A percentile compares a stretch with the other conserved stretches of the same genome.
Evolutionary conservation across 768 basidiomycete genomes (phyloP).

Genomic region (Agrocybe pediades): DNA sequence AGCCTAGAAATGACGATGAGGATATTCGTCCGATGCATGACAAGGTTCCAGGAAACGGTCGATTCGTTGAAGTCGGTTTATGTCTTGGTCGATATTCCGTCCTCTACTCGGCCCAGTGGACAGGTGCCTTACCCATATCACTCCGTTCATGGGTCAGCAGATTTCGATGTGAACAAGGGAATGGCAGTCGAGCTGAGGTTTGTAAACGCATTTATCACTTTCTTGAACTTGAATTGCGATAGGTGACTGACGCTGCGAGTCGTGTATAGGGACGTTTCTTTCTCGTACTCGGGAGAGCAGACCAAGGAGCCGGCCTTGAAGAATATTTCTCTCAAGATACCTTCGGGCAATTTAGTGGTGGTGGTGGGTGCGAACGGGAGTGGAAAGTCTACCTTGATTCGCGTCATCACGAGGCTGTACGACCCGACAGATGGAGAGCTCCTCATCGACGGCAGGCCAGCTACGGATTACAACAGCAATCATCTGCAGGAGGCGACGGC

Average conservation of each 20-base stretch:
- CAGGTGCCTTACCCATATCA: no score
- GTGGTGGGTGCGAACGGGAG: conserved; percentile 62
- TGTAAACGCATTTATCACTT: neutral
- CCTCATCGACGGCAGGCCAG: conserved; percentile 42
- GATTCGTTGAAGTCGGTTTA: no score
- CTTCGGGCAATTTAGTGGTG: conserved; percentile 51
- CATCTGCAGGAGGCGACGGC: conserved; percentile 47
- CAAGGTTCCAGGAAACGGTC: no score
- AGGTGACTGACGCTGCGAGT: neutral
- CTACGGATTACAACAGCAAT: conserved; percentile 34
- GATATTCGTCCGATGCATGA: no score
- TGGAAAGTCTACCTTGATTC: conserved; percentile 55
- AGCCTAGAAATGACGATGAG: no score
- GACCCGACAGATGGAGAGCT: conserved; percentile 45
- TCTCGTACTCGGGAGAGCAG: conserved; percentile 50
- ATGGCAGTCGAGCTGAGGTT: conserved; percentile 9
- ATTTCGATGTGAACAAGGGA: no score
- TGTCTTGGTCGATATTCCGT: no score
- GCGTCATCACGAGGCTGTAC: conserved; percentile 50
- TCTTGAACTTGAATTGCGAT: no score
- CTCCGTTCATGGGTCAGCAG: no score
- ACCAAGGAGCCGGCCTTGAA: conserved; percentile 34
- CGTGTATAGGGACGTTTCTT: conserved; percentile 46
- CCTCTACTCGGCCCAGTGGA: no score
- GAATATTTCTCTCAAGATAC: conserved; percentile 43